A percentile compares a stretch with the other conserved stretches of the same genome.
These are phyloP conservation scores for Rhizopus stolonifer DNA, from an alignment of 371 early-diverging fungal species.

Conservation along the genomic window DNA sequence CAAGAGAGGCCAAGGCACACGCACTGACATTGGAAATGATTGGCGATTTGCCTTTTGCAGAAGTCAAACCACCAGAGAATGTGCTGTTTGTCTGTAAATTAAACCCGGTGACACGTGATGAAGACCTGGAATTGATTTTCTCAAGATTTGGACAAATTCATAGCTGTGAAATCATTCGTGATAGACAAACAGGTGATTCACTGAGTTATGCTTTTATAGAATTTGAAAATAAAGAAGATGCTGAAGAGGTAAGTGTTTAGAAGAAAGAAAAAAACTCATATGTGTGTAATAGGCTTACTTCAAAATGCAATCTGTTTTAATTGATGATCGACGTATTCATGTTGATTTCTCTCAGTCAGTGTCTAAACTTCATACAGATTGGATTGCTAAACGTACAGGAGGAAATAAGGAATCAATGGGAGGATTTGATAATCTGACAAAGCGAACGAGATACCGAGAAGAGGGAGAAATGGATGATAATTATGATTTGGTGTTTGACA, in stretches of 20 bases:
- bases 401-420: constrained; percentile 51
- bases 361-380: constrained; percentile 76
- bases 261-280: not conserved
- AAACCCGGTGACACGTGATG: constrained; percentile 90
- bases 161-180: constrained; percentile 92
- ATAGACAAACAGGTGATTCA: constrained; percentile 81
- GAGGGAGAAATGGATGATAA: constrained; percentile 27
- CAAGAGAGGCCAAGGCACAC: constrained; percentile 83
- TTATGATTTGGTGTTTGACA: constrained; percentile 50
- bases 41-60: constrained; percentile 96
- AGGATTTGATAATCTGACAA: constrained; percentile 48
- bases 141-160: constrained; percentile 87
- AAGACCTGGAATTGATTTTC: constrained; percentile 92
- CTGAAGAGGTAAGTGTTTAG: constrained; percentile 68
- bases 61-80: constrained; percentile 96
- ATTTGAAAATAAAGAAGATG: constrained; percentile 83
- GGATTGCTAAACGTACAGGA: constrained; percentile 57
- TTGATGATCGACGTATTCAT: constrained; percentile 95
- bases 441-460: constrained; percentile 42
- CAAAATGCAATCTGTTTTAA: constrained; percentile 90
- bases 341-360: constrained; percentile 98
- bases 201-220: constrained; percentile 96
- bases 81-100: constrained; percentile 95
- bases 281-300: constrained; percentile 65
- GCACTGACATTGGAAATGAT: constrained; percentile 97